phyloP scores from a whole-genome alignment of 345 rosid species.

The Nephelium lappaceum region DNA sequence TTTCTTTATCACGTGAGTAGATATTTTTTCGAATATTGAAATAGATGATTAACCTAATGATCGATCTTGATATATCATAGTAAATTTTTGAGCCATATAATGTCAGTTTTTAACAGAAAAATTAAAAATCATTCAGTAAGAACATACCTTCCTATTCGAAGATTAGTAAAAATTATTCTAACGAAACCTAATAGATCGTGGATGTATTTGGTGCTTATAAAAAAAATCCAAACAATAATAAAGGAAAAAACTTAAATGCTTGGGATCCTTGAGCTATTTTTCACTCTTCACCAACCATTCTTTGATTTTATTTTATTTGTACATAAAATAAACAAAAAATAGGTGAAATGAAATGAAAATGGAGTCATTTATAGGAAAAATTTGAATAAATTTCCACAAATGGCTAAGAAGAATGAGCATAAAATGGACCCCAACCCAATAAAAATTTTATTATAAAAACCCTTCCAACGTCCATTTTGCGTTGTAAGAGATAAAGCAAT shows the following conservation, averaged over 20 bases:
- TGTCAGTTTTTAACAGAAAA: too few relatives aligned
- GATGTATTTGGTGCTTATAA: too few relatives aligned
- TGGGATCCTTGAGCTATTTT: not conserved
- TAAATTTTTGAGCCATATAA: too few relatives aligned
- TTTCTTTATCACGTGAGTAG: too few relatives aligned
- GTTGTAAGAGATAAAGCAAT: not conserved
- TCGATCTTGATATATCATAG: too few relatives aligned
- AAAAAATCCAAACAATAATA: not conserved
- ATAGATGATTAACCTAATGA: too few relatives aligned
- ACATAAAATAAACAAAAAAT: not conserved
- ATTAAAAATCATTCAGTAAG: too few relatives aligned
- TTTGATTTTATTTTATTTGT: not conserved
- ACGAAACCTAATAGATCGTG: too few relatives aligned
- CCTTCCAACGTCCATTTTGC: not conserved
- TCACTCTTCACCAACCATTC: constrained; percentile 2
- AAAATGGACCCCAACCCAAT: constrained; percentile 13
- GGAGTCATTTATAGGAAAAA: not conserved
- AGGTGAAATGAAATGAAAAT: not conserved
- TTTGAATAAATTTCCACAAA: not conserved
- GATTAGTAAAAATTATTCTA: too few relatives aligned
- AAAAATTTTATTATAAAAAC: too few relatives aligned
- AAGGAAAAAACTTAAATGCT: not conserved
- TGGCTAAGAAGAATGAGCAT: not conserved
- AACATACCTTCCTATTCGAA: too few relatives aligned
- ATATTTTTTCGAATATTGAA: too few relatives aligned